Base-by-base conservation (phyloP, 176 grass and related monocot genomes). In the Lolium multiflorum region DNA sequence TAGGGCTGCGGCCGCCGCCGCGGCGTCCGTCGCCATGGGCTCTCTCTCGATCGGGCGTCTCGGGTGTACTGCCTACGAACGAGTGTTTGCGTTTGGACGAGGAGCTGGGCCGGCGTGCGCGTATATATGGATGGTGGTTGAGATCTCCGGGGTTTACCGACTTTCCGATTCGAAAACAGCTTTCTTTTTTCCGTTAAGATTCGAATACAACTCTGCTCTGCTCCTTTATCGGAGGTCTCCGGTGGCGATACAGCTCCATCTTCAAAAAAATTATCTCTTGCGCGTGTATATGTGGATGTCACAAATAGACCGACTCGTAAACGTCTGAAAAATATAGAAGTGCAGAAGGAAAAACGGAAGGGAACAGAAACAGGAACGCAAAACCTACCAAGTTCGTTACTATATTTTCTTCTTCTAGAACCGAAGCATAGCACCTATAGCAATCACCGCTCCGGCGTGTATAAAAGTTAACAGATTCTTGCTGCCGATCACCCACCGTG, bases 1-100 rank as follows among this genome's bases (percentile, higher is more conserved):
- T 51, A 51, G 46, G 24, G 24, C 72, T 52, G 72, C 46, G 3
- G 72, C 44, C 6, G 54, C 47, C 22, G 28, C 70, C 37, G 77
- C 18, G 20, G 39, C 25, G 31, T 39, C 74, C 46, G 84, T 48
- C 41, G 81, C 91, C 91, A 93, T 93, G 69, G 54, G 61, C 57
- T 39, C 72, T 50, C 31, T 35, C 46, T 48, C 46, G 9, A 5
- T 31, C 49, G 58, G 25, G 12, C 21, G 43, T 51, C 80, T 88
- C 24, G 35, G 31, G 39, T n/a, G 24, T 4, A 0, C 61, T 14
- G 28, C 24, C 5, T 31, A n/a, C 24, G 71, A 4, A 3, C 5
- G 20, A 48, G 20, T 62, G 7, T 79, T 25, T 62, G 77, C 37
- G 38, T 14, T 43, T 61, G 12, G 37, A 61, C 77, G 17, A 22